Evolutionary conservation across 768 basidiomycete species (phyloP).

Genomic region (Leccinum fibrillosum): DNA sequence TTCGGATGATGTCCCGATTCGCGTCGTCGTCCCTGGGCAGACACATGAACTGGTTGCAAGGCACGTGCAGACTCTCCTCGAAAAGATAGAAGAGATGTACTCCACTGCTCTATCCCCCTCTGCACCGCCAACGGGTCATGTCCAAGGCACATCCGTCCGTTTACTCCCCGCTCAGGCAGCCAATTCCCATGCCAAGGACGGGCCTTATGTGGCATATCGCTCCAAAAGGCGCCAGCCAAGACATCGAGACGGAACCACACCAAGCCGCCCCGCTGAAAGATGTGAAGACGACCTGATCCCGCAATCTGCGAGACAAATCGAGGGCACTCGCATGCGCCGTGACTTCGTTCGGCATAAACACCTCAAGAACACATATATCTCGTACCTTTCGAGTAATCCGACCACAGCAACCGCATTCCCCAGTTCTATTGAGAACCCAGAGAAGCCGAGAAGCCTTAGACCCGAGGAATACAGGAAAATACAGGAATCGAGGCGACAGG

Average conservation of each 20-base stretch:
- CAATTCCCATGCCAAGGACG: conserved; percentile 6
- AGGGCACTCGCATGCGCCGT: conserved; percentile 24
- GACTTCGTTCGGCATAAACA: conserved; percentile 26
- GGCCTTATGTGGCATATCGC: background rate
- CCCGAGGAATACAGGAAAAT: conserved; percentile 24
- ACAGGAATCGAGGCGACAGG: conserved; percentile 27
- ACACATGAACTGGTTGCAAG: conserved; percentile 19
- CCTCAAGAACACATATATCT: conserved; percentile 29
- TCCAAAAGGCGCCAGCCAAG: conserved; percentile 9
- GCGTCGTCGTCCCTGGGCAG: conserved; percentile 39
- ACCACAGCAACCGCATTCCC: conserved; percentile 9
- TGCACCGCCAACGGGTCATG: background rate
- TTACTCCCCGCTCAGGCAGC: background rate
- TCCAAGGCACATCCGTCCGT: background rate
- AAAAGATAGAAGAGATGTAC: conserved; percentile 17
- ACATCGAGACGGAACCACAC: background rate
- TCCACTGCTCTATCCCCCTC: background rate
- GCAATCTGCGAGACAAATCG: conserved; percentile 22
- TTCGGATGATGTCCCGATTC: conserved; percentile 32
- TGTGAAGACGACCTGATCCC: conserved; percentile 22
- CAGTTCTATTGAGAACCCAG: conserved; percentile 14
- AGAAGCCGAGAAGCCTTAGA: conserved; percentile 18
- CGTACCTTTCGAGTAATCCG: conserved; percentile 19
- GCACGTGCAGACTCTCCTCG: conserved; percentile 21
- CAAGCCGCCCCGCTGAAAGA: conserved; percentile 3